Percentiles rank a stretch among this genome's conserved stretches.
phyloP scores from a whole-genome alignment of 495 filamentous ascomycete genomes.

The Xylaria acuta region DNA sequence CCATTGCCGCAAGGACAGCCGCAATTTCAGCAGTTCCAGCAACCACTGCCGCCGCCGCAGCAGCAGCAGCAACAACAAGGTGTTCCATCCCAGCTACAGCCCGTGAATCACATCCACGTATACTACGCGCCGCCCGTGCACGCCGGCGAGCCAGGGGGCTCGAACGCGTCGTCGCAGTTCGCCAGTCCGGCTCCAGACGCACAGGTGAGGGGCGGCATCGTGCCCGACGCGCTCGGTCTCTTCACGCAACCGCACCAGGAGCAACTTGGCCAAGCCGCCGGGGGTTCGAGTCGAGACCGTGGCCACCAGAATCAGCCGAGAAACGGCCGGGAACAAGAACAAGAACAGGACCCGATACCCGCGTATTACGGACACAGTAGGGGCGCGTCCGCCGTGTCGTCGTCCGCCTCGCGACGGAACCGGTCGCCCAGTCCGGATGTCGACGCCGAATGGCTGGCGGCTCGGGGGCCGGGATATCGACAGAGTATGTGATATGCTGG shows the following conservation, averaged over 20 bases:
- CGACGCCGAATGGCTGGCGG: conserved; percentile 8
- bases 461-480: conserved; percentile 19
- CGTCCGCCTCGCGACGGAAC: background rate
- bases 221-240: conserved; percentile 14
- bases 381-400: background rate
- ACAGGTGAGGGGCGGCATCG: background rate
- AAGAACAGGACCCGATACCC: conserved; percentile 3
- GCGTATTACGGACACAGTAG: conserved; percentile 15
- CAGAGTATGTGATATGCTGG: conserved; percentile 17
- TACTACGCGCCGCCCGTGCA: conserved; percentile 23
- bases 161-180: background rate
- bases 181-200: background rate
- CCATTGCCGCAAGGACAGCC: conserved; percentile 22
- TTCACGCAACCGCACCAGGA: conserved; percentile 5
- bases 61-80: conserved; percentile 5
- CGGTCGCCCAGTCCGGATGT: background rate
- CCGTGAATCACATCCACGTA: conserved; percentile 26
- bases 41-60: background rate
- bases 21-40: conserved; percentile 16
- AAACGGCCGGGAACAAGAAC: background rate
- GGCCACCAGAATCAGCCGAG: background rate
- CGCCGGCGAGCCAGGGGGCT: background rate
- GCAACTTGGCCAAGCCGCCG: background rate
- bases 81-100: background rate
- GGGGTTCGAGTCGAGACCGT: background rate